A percentile compares a stretch with the other conserved stretches of the same genome.
phyloP scores from a whole-genome alignment of 768 basidiomycete species.

The Phanerodontia chrysosporium region DNA sequence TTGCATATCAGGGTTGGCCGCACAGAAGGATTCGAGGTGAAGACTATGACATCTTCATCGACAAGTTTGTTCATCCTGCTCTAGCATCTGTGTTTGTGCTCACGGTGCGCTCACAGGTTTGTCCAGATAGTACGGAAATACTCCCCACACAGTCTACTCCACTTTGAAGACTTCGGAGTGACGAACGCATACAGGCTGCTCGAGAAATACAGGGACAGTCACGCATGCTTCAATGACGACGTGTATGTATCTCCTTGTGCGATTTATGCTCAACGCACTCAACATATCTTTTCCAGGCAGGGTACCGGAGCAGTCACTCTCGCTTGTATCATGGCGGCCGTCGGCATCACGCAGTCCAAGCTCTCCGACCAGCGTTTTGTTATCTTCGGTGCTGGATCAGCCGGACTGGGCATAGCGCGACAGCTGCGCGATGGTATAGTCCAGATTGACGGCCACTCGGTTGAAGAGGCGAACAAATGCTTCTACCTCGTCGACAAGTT shows the following conservation, averaged over 20 bases:
- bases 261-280: neutral
- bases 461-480: constrained; percentile 52
- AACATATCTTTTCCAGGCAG: constrained; percentile 39
- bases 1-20: constrained; percentile 59
- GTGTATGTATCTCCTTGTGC: constrained; percentile 41
- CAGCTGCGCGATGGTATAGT: constrained; percentile 78
- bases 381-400: constrained; percentile 78
- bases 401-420: constrained; percentile 74
- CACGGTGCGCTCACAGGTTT: constrained; percentile 41
- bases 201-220: constrained; percentile 54
- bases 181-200: constrained; percentile 70
- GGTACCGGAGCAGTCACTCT: constrained; percentile 76
- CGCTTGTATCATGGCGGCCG: constrained; percentile 62
- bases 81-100: no score
- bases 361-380: constrained; percentile 74
- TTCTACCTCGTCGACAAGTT: constrained; percentile 76
- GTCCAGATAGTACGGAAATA: constrained; percentile 74
- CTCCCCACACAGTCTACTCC: constrained; percentile 60
- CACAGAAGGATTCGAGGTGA: constrained; percentile 66
- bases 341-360: constrained; percentile 58
- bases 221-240: constrained; percentile 82
- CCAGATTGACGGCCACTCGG: constrained; percentile 41
- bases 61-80: constrained; percentile 44
- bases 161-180: constrained; percentile 86
- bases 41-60: constrained; percentile 73